A percentile compares a stretch with the other conserved stretches of the same genome.
phyloP scores from a whole-genome alignment of 768 basidiomycete genomes.

The Rubroboletus satanas region DNA sequence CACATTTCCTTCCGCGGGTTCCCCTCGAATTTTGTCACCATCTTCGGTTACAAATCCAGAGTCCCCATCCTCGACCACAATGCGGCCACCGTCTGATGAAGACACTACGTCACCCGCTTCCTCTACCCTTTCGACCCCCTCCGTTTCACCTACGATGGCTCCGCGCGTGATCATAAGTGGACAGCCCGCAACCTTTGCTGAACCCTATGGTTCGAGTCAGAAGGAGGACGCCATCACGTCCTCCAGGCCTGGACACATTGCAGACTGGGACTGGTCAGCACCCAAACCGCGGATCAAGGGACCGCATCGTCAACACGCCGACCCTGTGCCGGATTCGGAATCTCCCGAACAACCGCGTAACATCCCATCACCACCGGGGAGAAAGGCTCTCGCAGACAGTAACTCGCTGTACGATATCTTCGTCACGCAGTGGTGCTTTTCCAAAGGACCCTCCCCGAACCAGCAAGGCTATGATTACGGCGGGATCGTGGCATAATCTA shows the following conservation, averaged over 20 bases:
- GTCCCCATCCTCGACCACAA: neutral
- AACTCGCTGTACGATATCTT: slow-evolving; percentile 54
- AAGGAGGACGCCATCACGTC: neutral
- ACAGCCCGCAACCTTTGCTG: slow-evolving; percentile 18
- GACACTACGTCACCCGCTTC: slow-evolving; percentile 25
- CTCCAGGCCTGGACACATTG: slow-evolving; percentile 1
- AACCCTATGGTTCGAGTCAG: neutral
- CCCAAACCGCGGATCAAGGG: neutral
- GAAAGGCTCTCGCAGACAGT: slow-evolving; percentile 9
- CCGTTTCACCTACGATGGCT: slow-evolving; percentile 17
- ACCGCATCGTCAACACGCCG: neutral
- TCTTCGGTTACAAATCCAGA: neutral
- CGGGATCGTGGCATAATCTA: slow-evolving; percentile 20
- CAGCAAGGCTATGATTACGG: slow-evolving; percentile 9
- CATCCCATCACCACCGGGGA: neutral
- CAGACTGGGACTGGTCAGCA: slow-evolving; percentile 26
- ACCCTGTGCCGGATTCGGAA: slow-evolving; percentile 20
- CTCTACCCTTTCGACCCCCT: slow-evolving; percentile 27
- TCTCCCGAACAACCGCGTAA: slow-evolving; percentile 7
- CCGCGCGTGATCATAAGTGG: slow-evolving; percentile 27
- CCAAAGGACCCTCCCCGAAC: slow-evolving; percentile 37
- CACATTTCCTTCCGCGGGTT: neutral
- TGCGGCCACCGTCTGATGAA: neutral
- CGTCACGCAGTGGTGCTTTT: slow-evolving; percentile 68
- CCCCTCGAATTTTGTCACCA: neutral